Percentiles rank a stretch among this genome's conserved stretches.
Evolutionary conservation across 2,329 filamentous ascomycete species (phyloP).

Genomic region (Neofusicoccum sp.): DNA sequence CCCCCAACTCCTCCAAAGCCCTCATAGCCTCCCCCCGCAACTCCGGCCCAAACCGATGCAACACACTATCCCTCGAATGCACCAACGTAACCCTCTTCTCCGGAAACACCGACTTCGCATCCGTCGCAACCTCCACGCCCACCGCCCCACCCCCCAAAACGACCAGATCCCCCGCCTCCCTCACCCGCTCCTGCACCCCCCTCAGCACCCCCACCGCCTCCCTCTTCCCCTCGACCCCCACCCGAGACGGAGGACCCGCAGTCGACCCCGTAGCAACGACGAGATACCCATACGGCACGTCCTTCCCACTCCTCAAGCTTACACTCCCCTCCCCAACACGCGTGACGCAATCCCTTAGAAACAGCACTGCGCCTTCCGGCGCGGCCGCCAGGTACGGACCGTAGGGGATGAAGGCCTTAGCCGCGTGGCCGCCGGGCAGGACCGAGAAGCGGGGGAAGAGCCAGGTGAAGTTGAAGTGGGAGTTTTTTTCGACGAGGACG

Average conservation of each 20-base stretch:
- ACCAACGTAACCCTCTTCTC: slow-evolving; percentile 60
- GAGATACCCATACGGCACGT: neutral
- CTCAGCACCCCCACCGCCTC: slow-evolving; percentile 49
- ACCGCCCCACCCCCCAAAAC: neutral
- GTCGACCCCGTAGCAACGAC: neutral
- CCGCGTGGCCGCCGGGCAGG: slow-evolving; percentile 54
- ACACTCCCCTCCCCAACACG: slow-evolving; percentile 46
- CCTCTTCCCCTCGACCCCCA: slow-evolving; percentile 46
- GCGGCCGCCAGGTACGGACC: slow-evolving; percentile 43
- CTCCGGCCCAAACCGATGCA: slow-evolving; percentile 55
- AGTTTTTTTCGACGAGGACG: slow-evolving; percentile 61
- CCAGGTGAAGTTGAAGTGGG: slow-evolving; percentile 65
- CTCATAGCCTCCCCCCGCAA: slow-evolving; percentile 44
- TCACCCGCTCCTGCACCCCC: slow-evolving; percentile 37
- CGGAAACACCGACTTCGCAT: slow-evolving; percentile 60
- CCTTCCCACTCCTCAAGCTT: neutral
- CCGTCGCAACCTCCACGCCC: slow-evolving; percentile 52
- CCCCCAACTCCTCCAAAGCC: slow-evolving; percentile 50
- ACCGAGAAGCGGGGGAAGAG: slow-evolving; percentile 63
- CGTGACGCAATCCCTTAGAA: slow-evolving; percentile 49
- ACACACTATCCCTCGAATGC: slow-evolving; percentile 57
- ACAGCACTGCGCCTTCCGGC: slow-evolving; percentile 40
- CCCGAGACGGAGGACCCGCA: neutral
- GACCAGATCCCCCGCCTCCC: neutral
- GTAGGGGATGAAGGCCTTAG: slow-evolving; percentile 65